Evolutionary conservation across 2,329 filamentous ascomycete genomes (phyloP), one percentile per base, ranked within the genome.

Genomic region (Monilinia polystroma): DNA sequence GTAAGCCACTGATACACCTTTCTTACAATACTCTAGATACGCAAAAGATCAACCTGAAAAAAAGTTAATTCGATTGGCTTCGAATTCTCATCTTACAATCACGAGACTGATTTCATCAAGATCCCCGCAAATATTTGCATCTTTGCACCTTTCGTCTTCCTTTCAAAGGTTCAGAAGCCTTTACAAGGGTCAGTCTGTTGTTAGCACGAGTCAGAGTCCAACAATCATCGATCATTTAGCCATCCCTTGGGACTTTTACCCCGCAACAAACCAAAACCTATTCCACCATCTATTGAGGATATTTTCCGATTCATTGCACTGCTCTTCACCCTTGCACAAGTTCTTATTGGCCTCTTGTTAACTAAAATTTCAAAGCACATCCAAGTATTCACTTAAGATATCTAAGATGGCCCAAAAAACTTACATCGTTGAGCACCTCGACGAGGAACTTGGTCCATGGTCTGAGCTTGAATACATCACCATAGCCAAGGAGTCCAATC

Each of bases 401-500:
- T 14, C 62, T 23, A 68, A 68, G 67, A 83, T 83, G 80, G 73
- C 79, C 26, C 77, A 78, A 71, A 91, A 93, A 79, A 93, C 88
- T 54, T 97, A 95, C 80, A 91, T 98, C 75, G 93, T 98, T 73
- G 94, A 98, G 82, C 94, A 99, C 79, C 88, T 99, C 71, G 95
- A 99, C 80, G 89, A 91, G 52, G 95, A 99, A 79, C 85, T 99
- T 41, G 95, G 96, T 45, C 86, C 87, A 52, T 99, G 95, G 95
- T 98, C 95, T 32, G 88, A 92, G 70, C 86, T 98, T 64, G 95
- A 99, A 81, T 99, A 99, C 81, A 82, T 87, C 66, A 86, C 90
- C 75, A 97, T 99, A 77, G 92, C 92, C 63, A 82, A 85, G 68
- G 95, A 99, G 81, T 92, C 90, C 63, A 81, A 87, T 70, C 83